Conservation (phyloP, 805 yeast species). For the Isabelozyma gotoi region DNA sequence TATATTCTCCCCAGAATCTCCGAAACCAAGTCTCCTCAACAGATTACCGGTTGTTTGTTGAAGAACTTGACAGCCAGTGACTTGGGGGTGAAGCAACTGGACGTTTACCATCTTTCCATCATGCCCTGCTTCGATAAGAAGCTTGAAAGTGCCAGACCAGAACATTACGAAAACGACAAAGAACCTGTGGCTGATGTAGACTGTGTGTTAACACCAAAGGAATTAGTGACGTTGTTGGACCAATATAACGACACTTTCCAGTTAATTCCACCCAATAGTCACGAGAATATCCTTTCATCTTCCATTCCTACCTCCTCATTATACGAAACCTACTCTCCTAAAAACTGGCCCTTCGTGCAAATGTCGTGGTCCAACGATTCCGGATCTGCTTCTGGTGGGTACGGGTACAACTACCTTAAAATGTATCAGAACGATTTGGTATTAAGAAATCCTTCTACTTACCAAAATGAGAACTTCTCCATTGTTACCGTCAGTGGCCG, state of each 20-base stretch:
- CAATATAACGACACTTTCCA: slow-evolving; percentile 46
- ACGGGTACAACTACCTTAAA: slow-evolving; percentile 65
- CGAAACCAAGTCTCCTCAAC: slow-evolving; percentile 86
- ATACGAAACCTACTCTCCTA: slow-evolving; percentile 48
- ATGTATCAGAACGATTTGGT: slow-evolving; percentile 29
- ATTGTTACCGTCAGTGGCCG: slow-evolving; percentile 57
- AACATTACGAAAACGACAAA: slow-evolving; percentile 35
- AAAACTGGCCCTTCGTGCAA: slow-evolving; percentile 56
- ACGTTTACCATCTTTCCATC: slow-evolving; percentile 76
- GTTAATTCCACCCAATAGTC: slow-evolving; percentile 16
- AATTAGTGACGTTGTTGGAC: slow-evolving; percentile 69
- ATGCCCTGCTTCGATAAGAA: slow-evolving; percentile 99
- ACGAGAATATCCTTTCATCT: slow-evolving; percentile 6
- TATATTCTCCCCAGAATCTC: slow-evolving; percentile 70
- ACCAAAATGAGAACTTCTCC: slow-evolving; percentile 16
- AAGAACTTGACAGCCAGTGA: slow-evolving; percentile 50
- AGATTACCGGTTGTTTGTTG: slow-evolving; percentile 78
- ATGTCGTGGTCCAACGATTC: slow-evolving; percentile 70
- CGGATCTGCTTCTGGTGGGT: slow-evolving; percentile 91
- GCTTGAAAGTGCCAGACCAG: slow-evolving; percentile 88
- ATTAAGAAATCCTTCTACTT: slow-evolving; percentile 13
- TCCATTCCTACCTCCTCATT: slow-evolving; percentile 12
- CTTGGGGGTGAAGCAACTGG: slow-evolving; percentile 23
- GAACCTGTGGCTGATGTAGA: slow-evolving; percentile 64
- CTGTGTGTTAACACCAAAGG: slow-evolving; percentile 91